Percentiles rank a stretch among this genome's conserved stretches.
Evolutionary conservation across 805 yeast species (phyloP).

Genomic region (Candida awuae): DNA sequence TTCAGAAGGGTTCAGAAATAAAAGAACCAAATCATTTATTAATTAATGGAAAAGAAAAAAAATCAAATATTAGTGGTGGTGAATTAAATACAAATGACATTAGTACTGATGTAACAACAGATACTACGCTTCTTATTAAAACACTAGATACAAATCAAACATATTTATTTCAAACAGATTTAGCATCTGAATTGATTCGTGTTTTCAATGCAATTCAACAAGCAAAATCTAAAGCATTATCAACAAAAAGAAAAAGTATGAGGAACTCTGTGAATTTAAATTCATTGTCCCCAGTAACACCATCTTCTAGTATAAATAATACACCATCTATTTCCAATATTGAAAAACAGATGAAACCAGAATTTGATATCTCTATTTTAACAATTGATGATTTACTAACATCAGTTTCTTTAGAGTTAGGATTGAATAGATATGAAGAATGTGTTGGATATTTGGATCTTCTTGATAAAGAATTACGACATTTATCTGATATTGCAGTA

Average conservation of each 20-base stretch:
- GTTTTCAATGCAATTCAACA: constrained; percentile 48
- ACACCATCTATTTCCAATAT: no score
- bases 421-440: constrained; percentile 38
- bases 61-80: not conserved
- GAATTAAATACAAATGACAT: not conserved
- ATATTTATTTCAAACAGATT: constrained; percentile 54
- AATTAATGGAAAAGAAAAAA: constrained; percentile 6
- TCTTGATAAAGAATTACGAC: constrained; percentile 17
- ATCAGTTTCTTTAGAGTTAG: constrained; percentile 42
- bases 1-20: constrained; percentile 12
- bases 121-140: constrained; percentile 16
- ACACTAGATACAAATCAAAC: constrained; percentile 21
- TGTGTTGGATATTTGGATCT: constrained; percentile 31
- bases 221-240: constrained; percentile 31
- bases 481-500: constrained; percentile 5
- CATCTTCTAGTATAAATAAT: no score
- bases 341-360: constrained; percentile 18
- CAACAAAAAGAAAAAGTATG: constrained; percentile 33
- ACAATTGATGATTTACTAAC: constrained; percentile 40
- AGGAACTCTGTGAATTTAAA: no score
- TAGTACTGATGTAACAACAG: constrained; percentile 4
- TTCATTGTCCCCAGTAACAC: no score
- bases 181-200: constrained; percentile 47
- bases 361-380: constrained; percentile 17
- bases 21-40: constrained; percentile 4